phyloP scores from a whole-genome alignment of 2,329 filamentous ascomycete genomes.

The Hypoxylon sp. region DNA sequence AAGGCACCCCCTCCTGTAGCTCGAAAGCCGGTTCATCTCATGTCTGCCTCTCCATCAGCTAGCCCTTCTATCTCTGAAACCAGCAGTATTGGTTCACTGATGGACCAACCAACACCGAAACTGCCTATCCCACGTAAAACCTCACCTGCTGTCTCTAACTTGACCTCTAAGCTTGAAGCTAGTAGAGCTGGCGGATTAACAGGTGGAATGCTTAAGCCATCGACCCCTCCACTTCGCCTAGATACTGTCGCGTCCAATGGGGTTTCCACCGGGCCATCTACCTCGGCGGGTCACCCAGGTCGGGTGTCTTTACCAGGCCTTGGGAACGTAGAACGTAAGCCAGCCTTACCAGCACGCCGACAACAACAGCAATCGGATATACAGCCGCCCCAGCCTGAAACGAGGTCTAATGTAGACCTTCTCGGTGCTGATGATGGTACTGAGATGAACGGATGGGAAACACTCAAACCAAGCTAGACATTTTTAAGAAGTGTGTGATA shows the following conservation, averaged over 20 bases:
- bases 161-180: conserved; percentile 52
- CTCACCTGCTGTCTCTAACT: conserved; percentile 50
- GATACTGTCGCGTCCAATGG: conserved; percentile 23
- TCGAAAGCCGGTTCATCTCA: conserved; percentile 72
- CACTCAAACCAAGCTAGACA: conserved; percentile 64
- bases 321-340: conserved; percentile 50
- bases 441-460: conserved; percentile 69
- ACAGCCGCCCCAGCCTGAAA: conserved; percentile 52
- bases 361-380: conserved; percentile 47
- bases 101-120: conserved; percentile 46
- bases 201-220: conserved; percentile 51
- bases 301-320: conserved; percentile 52
- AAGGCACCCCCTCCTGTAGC: conserved; percentile 65
- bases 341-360: conserved; percentile 50
- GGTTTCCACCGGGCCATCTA: conserved; percentile 12
- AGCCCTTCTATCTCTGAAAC: conserved; percentile 46
- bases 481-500: not conserved
- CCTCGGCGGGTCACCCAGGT: conserved; percentile 29
- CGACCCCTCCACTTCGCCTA: conserved; percentile 26
- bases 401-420: conserved; percentile 60
- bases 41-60: conserved; percentile 53
- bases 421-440: conserved; percentile 61
- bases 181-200: conserved; percentile 47
- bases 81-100: conserved; percentile 38
- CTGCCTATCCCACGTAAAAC: conserved; percentile 49